A percentile compares a stretch with the other conserved stretches of the same genome.
Evolutionary conservation across 75 land plant species (phyloP).

Genomic region (Cryptomeria japonica): DNA sequence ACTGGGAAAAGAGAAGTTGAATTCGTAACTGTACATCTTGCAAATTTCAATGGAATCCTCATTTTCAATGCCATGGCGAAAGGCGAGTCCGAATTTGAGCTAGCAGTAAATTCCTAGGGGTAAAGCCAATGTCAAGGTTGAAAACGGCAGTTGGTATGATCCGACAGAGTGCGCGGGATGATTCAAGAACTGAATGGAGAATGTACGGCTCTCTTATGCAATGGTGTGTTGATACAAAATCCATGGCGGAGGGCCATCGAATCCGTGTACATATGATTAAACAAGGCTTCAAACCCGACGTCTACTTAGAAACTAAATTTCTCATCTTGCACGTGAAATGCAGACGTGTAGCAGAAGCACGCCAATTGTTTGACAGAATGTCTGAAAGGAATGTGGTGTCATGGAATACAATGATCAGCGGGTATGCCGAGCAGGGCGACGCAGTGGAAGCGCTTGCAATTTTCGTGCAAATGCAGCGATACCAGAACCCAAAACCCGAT

Average conservation of each 20-base stretch:
- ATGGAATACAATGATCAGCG: conserved; percentile 68
- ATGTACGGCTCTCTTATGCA: not conserved
- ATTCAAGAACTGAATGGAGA: not conserved
- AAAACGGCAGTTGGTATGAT: not conserved
- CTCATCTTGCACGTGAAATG: conserved; percentile 77
- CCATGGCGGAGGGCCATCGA: not conserved
- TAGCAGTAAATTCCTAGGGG: not conserved
- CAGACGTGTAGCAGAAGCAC: conserved; percentile 39
- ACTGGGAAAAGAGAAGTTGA: too few species aligned
- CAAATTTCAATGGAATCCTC: too few species aligned
- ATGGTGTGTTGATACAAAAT: not conserved
- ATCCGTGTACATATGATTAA: not conserved
- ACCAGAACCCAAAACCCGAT: conserved; percentile 32
- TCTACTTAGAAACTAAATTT: conserved; percentile 10
- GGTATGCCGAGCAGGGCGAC: conserved; percentile 55
- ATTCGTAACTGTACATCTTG: too few species aligned
- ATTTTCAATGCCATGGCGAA: too few species aligned
- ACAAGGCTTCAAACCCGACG: not conserved
- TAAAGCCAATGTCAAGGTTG: not conserved
- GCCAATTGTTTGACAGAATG: conserved; percentile 45
- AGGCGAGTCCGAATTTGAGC: too few species aligned
- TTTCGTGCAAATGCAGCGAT: conserved; percentile 56
- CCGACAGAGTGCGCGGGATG: not conserved
- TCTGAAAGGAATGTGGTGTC: conserved; percentile 60
- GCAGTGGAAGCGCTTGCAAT: conserved; percentile 29